Evolutionary conservation across 129 eudicot genomes (phyloP), one percentile per base, ranked within the genome.

Genomic region (Ambrosia trifida): DNA sequence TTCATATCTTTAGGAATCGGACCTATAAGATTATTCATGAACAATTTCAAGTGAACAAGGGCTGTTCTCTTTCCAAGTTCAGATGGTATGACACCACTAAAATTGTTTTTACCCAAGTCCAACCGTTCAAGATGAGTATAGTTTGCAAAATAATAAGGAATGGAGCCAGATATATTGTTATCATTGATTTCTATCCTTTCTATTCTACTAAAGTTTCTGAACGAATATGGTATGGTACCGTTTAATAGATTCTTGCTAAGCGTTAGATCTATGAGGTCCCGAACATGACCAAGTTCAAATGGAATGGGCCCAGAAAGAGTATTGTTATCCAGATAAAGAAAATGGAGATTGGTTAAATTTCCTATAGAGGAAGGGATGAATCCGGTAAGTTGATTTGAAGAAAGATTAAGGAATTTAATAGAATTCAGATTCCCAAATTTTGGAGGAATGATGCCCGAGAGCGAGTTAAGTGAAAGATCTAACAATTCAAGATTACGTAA

Each of bases 241-340:
- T 11, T 56, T 56, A 56, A 56, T 10, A 56, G 35, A 4, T 56
- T 56, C 7, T 56, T 56, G 62, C 62, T 56, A 56, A 56, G 20
- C 16, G 12, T 56, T 6, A 56, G 62, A 56, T 56, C 62, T 56
- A 9, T 56, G 62, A 56, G 62, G 16, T 11, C 62, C 8, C 62
- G 62, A 24, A 35, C 62, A 33, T 35, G 62, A 7, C 62, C 62
- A 20, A 56, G 62, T 20, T 24, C 62, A 56, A 1, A 56, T 28
- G 62, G 62, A 35, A 56, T 56, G 62, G 62, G 20, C 33, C 62
- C 62, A 56, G 62, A 56, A 56, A 56, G 36, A 24, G 62, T 56
- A 11, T 56, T 56, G 35, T 56, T 56, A 56, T 56, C 62, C 7
- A 56, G 62, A 24, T 56, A 56, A 56, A 56, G 62, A 56, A 20